These are phyloP conservation scores for Spinellus fusiger DNA, from an alignment of 192 early-diverging fungal genomes.

Conservation along the genomic window DNA sequence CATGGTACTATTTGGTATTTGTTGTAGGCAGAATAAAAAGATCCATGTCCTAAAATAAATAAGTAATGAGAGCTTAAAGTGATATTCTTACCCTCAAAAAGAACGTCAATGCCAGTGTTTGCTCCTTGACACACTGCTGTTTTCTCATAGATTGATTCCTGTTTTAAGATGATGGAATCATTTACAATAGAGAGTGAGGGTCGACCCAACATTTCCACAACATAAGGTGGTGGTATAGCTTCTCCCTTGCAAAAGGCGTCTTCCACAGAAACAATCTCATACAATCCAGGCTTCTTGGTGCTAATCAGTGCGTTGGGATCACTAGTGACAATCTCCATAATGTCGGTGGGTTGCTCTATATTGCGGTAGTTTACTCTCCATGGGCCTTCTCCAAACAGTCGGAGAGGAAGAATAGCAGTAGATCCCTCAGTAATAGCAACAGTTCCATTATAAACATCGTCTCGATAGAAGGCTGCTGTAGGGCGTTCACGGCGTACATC, in stretches of 20 bases:
- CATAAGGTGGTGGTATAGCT: slow-evolving; percentile 20
- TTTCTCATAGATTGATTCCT: slow-evolving; percentile 19
- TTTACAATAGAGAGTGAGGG: slow-evolving; percentile 22
- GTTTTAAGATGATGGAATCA: slow-evolving; percentile 11
- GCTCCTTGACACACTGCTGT: slow-evolving; percentile 28
- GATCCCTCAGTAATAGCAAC: slow-evolving; percentile 26
- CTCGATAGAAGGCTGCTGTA: slow-evolving; percentile 31
- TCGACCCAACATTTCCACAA: slow-evolving; percentile 19
- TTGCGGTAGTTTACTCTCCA: slow-evolving; percentile 35
- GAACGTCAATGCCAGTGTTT: slow-evolving; percentile 24
- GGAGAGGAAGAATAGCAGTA: slow-evolving; percentile 28
- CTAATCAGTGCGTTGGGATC: slow-evolving; percentile 30
- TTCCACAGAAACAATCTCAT: slow-evolving; percentile 33
- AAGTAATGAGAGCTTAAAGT: neutral
- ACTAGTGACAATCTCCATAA: neutral
- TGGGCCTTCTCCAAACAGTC: slow-evolving; percentile 36
- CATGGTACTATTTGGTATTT: neutral
- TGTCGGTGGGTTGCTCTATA: neutral
- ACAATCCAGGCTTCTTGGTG: slow-evolving; percentile 25
- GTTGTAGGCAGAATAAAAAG: slow-evolving; percentile 27
- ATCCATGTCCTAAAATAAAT: slow-evolving; percentile 5
- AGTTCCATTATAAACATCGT: slow-evolving; percentile 4
- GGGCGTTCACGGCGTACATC: slow-evolving; percentile 41
- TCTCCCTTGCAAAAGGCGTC: slow-evolving; percentile 36
- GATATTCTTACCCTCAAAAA: slow-evolving; percentile 23